Evolutionary conservation across 2,329 filamentous ascomycete species (phyloP), one percentile per base, ranked within the genome.

Genomic region (Cladorrhinum sp.): DNA sequence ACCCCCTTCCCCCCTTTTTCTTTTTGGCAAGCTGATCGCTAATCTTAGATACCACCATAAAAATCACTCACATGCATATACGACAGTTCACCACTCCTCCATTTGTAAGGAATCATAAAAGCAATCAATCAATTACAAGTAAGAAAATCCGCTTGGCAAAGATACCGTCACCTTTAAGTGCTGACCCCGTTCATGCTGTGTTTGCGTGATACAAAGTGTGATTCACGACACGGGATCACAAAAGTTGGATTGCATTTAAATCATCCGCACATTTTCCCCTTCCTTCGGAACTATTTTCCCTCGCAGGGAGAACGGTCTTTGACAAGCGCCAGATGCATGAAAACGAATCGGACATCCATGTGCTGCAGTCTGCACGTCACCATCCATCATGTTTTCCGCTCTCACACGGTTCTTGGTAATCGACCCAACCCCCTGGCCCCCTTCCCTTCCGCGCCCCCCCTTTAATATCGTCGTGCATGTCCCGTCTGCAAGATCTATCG

Each of bases 401-500:
- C 41, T n/a, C 41, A 10, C 16, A 20, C 16, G 32, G 4, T 45
- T 20, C 41, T 45, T 45, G 41, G 41, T 18, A 45, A 22, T 45
- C 41, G 4, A 22, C 8, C 41, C 41, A 45, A 6, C 18, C 41
- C n/a, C 41, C 16, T 45, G 32, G 8, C 32, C 10, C 25, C 36
- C 36, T 16, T n/a, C 36, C 12, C 16, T 41, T 16, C 36, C 12
- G 6, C 13, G 6, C 36, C 36, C 36, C 16, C 16, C 36, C 16
- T n/a, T 41, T 41, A 41, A 16, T 41, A 41, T 18, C 51, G 29
- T 16, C 10, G 32, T 56, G 60, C 52, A 49, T 55, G 56, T 57
- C 56, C 45, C 60, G 55, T 55, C 56, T 59, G 60, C 60, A 55
- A 62, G 60, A 62, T 57, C 60, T 52, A 51, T 51, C 50, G 45